A percentile compares a stretch with the other conserved stretches of the same genome.
Evolutionary conservation across 139 green algal species (phyloP).

Genomic region (Chlorella vulgaris): DNA sequence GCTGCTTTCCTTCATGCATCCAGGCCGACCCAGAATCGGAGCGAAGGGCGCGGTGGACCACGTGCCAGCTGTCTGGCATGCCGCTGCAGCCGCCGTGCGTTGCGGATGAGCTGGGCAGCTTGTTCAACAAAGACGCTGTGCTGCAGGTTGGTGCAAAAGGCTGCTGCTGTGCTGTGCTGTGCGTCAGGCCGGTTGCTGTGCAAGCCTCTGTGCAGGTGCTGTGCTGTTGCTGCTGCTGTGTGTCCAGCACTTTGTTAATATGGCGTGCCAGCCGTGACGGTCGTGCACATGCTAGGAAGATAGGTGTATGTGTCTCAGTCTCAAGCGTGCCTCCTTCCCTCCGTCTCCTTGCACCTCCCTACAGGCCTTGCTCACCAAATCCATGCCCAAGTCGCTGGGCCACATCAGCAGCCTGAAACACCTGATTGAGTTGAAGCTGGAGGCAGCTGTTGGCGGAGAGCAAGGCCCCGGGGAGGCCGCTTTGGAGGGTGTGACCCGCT

Average conservation of each 20-base stretch:
- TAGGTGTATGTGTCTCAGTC: too few relatives aligned
- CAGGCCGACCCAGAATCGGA: slow-evolving; percentile 78
- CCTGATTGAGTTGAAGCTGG: slow-evolving; percentile 69
- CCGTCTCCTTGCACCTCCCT: too few relatives aligned
- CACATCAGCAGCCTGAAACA: slow-evolving; percentile 80
- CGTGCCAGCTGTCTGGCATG: slow-evolving; percentile 77
- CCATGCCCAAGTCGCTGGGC: slow-evolving; percentile 58
- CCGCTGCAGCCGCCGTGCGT: slow-evolving; percentile 72
- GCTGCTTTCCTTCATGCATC: not conserved
- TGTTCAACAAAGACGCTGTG: slow-evolving; percentile 74
- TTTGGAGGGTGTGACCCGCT: slow-evolving; percentile 42
- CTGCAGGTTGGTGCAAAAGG: slow-evolving; percentile 9
- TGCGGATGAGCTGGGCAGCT: slow-evolving; percentile 77
- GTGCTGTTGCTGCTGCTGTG: too few relatives aligned
- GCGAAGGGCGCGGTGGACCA: slow-evolving; percentile 72
- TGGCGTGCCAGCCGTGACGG: too few relatives aligned
- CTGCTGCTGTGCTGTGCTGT: not conserved
- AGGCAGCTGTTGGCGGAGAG: slow-evolving; percentile 10
- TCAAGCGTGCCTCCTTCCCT: too few relatives aligned
- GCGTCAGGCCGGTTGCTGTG: not conserved
- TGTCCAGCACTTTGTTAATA: too few relatives aligned
- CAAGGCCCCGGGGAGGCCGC: slow-evolving; percentile 12
- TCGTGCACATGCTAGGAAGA: too few relatives aligned
- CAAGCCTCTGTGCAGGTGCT: too few relatives aligned
- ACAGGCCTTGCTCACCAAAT: slow-evolving; percentile 67